Conservation (phyloP, 2,329 filamentous ascomycete species). For the Stagonosporopsis chrysanthemi region DNA sequence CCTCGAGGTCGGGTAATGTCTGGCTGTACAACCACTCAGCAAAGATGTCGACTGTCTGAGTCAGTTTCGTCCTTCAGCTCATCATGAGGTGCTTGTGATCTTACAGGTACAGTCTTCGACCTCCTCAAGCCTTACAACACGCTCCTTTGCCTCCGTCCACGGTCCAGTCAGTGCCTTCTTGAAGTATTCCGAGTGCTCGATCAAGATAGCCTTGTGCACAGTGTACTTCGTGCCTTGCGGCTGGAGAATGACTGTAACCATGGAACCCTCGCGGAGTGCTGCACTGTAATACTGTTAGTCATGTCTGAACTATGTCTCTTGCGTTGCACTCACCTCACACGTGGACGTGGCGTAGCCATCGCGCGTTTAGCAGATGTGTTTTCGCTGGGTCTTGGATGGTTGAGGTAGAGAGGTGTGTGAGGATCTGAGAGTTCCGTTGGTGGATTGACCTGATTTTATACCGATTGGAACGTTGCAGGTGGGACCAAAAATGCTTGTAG, state of each 20-base stretch:
- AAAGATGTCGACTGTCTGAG: background rate
- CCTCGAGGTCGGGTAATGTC: background rate
- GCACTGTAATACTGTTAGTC: background rate
- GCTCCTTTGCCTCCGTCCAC: constrained; percentile 1
- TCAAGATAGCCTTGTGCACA: background rate
- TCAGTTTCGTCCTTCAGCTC: background rate
- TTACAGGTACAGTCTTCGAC: background rate
- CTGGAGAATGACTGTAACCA: background rate
- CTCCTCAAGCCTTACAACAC: background rate
- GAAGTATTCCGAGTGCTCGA: background rate
- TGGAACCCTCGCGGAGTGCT: background rate
- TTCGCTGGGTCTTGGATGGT: no score
- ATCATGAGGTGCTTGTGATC: background rate
- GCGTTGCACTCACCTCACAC: no score
- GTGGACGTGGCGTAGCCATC: no score
- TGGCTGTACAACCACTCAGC: background rate
- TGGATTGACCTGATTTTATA: no score
- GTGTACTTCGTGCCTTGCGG: background rate
- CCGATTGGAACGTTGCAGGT: no score
- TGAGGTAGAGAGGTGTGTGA: no score
- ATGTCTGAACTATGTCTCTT: background rate
- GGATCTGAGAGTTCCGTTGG: no score
- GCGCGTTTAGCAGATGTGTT: no score
- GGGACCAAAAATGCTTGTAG: no score
- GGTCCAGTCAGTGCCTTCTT: background rate